Evolutionary conservation across 345 rosid genomes (phyloP).

Genomic region (Camelina sativa): DNA sequence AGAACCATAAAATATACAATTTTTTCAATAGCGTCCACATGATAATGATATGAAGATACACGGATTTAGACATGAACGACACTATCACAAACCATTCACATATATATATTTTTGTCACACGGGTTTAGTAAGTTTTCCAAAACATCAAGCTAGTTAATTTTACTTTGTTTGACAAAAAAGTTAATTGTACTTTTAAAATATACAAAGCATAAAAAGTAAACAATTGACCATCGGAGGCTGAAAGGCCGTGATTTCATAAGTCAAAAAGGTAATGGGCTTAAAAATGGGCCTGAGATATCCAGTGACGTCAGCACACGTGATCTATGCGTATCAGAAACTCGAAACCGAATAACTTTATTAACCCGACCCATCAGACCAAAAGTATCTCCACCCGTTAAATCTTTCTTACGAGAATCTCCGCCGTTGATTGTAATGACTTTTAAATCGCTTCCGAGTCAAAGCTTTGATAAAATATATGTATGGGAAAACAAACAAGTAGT

Average conservation of each 20-base stretch:
- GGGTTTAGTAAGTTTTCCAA: too few species aligned
- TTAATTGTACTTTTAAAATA: too few species aligned
- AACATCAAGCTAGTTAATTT: too few species aligned
- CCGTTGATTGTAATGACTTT: constrained; percentile 56
- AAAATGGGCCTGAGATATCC: background rate
- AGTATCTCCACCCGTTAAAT: constrained; percentile 16
- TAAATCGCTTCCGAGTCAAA: constrained; percentile 14
- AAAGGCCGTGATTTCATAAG: background rate
- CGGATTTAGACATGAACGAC: too few species aligned
- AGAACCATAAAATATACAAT: background rate
- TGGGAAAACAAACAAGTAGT: constrained; percentile 29
- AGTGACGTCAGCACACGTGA: constrained; percentile 21
- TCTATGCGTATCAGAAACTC: constrained; percentile 15
- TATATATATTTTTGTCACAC: too few species aligned
- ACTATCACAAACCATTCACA: too few species aligned
- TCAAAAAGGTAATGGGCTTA: constrained; percentile 8
- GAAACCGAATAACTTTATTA: background rate
- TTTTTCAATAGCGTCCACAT: too few species aligned
- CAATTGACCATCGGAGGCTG: background rate
- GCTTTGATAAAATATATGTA: too few species aligned
- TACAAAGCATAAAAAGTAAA: too few species aligned
- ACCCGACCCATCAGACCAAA: constrained; percentile 13
- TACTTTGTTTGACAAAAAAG: too few species aligned
- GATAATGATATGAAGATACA: too few species aligned
- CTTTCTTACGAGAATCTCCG: constrained; percentile 27